These are phyloP conservation scores for Pinus taeda DNA, from an alignment of 75 land plant species.

Conservation along the genomic window DNA sequence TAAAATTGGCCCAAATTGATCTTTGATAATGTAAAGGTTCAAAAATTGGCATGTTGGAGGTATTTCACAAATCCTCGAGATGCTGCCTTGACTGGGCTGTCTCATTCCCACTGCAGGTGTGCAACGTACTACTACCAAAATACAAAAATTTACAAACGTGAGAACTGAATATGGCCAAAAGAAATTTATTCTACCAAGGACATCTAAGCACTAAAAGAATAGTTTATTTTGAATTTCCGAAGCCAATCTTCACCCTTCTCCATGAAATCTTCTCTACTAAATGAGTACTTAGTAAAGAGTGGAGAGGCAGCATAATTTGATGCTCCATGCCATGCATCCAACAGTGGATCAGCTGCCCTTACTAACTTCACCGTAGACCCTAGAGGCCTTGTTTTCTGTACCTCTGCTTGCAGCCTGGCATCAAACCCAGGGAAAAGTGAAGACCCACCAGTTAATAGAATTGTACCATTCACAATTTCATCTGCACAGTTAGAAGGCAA, in stretches of 20 bases:
- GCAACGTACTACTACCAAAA: no score
- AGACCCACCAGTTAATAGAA: slow-evolving; percentile 84
- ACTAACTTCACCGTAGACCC: slow-evolving; percentile 64
- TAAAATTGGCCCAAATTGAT: no score
- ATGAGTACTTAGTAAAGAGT: slow-evolving; percentile 48
- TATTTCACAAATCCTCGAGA: no score
- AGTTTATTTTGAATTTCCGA: slow-evolving; percentile 52
- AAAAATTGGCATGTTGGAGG: no score
- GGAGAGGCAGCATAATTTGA: slow-evolving; percentile 58
- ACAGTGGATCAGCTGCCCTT: slow-evolving; percentile 66
- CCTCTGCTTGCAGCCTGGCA: slow-evolving; percentile 68
- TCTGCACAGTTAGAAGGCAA: slow-evolving; percentile 25
- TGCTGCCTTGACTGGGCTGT: no score
- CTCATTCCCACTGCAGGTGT: no score
- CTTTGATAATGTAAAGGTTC: no score
- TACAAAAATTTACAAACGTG: not conserved
- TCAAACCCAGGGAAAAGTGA: slow-evolving; percentile 72
- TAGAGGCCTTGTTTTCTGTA: slow-evolving; percentile 65
- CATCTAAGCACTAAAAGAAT: slow-evolving; percentile 16
- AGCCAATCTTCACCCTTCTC: slow-evolving; percentile 94
- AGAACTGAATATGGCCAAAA: not conserved
- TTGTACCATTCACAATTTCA: slow-evolving; percentile 48
- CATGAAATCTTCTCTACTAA: slow-evolving; percentile 71
- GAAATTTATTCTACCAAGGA: not conserved
- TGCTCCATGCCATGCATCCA: slow-evolving; percentile 98